phyloP scores from a whole-genome alignment of 495 filamentous ascomycete genomes.

The Aspergillus baeticus region DNA sequence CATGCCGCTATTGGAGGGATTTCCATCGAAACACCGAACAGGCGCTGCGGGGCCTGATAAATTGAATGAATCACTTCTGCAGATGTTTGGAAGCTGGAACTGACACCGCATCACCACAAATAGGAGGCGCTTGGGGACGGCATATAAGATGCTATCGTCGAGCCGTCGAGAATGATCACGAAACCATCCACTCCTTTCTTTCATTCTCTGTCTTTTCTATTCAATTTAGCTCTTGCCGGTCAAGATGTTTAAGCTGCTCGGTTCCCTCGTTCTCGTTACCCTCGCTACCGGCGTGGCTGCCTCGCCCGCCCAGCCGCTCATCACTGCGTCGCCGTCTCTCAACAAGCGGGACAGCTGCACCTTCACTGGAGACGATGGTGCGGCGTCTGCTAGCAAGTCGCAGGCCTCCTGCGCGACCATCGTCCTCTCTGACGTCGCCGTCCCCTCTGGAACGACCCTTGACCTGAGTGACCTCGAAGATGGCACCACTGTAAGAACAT shows the following conservation, averaged over 20 bases:
- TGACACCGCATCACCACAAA: too few species aligned
- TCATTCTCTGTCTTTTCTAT: neutral
- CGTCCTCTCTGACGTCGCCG: conserved; percentile 44
- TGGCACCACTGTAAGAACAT: conserved; percentile 45
- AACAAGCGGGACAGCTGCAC: conserved; percentile 1
- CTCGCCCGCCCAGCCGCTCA: neutral
- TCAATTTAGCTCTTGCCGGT: neutral
- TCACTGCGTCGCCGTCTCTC: conserved; percentile 1
- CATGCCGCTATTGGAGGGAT: too few species aligned
- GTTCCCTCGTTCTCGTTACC: neutral
- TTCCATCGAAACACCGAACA: too few species aligned
- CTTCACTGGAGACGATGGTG: conserved; percentile 3
- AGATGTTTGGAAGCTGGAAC: too few species aligned
- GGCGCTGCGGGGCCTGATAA: too few species aligned
- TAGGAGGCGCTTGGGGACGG: too few species aligned
- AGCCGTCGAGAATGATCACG: too few species aligned
- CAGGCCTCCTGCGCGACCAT: conserved; percentile 52
- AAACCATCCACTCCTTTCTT: neutral
- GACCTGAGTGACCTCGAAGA: conserved; percentile 46
- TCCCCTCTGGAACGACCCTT: conserved; percentile 52
- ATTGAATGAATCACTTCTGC: too few species aligned
- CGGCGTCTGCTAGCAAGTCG: conserved; percentile 5
- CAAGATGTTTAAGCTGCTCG: neutral
- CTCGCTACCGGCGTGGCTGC: conserved; percentile 2
- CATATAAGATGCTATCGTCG: too few species aligned